Base-by-base conservation (phyloP, 306 rosid genomes). In the Medicago lupulina region DNA sequence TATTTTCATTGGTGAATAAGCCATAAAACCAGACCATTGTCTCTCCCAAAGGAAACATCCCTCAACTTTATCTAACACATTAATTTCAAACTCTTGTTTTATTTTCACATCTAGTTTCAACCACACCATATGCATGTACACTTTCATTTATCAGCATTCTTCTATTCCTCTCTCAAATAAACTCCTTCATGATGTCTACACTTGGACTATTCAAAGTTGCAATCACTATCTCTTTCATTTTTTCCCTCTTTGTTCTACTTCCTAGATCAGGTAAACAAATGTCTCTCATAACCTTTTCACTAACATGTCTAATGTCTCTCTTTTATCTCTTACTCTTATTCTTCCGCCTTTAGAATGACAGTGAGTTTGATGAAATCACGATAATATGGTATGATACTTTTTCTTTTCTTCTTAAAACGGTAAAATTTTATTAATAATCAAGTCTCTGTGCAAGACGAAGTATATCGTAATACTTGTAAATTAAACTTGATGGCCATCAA, bases 161-260 rank as follows among this genome's bases (percentile, higher is more conserved):
- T 5, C 14, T 25, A 16, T 16, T 38, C 28, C 4, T 17, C 8
- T 64, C 63, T 23, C 64, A 11, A 36, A 31, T 44, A 41, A 49
- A 23, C 13, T 21, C 50, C 89, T 73, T 61, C 88, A 70, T 44
- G 80, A 65, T 38, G 79, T 46, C 40, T 78, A 81, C 69, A 39
- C 73, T 18, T 31, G 73, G 67, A 19, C 12, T 23, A 59, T 70
- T 80, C 83, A 83, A 66, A 51, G 59, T 64, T 61, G 40, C 87
- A 49, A 46, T 82, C 82, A 88, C 91, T 85, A 76, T 86, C 74
- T 84, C 66, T 73, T 81, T 83, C 88, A 77, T 90, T 76, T 49
- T 83, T 81, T 68, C 58, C 55, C 81, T 90, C 76, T 25, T 82
- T 19, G 0, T 81, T 73, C 78, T 80, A 46, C 86, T 79, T 65